These are phyloP conservation scores for Peronospora farinosa DNA, from an alignment of 352 stramenopile species.

Conservation along the genomic window DNA sequence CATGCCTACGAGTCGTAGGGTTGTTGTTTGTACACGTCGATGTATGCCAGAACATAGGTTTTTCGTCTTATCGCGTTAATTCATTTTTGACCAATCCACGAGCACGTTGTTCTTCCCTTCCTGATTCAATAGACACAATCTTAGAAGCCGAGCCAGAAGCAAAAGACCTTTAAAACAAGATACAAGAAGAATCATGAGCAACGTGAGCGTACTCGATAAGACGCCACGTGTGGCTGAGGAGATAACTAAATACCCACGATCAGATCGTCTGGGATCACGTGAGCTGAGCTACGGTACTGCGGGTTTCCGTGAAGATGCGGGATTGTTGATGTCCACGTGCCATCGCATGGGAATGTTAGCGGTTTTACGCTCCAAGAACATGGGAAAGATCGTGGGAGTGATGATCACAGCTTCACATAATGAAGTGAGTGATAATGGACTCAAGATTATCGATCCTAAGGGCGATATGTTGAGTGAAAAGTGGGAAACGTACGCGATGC, in stretches of 20 bases:
- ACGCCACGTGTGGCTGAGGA: slow-evolving; percentile 76
- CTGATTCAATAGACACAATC: slow-evolving; percentile 9
- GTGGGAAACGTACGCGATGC: slow-evolving; percentile 86
- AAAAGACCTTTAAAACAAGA: slow-evolving; percentile 10
- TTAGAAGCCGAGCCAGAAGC: slow-evolving; percentile 11
- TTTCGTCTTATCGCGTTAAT: neutral
- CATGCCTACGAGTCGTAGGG: neutral
- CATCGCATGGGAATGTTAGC: slow-evolving; percentile 89
- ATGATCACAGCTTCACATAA: slow-evolving; percentile 96
- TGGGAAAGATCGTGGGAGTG: slow-evolving; percentile 82
- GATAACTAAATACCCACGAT: slow-evolving; percentile 59
- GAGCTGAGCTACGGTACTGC: slow-evolving; percentile 90
- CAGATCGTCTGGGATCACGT: slow-evolving; percentile 32
- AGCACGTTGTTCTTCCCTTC: neutral
- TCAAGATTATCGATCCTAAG: slow-evolving; percentile 92
- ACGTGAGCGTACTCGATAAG: slow-evolving; percentile 64
- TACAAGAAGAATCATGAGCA: slow-evolving; percentile 26
- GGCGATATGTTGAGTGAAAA: slow-evolving; percentile 88
- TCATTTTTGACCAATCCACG: slow-evolving; percentile 4
- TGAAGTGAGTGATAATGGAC: slow-evolving; percentile 85
- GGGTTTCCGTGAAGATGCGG: slow-evolving; percentile 91
- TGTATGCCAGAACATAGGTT: neutral
- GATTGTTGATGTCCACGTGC: slow-evolving; percentile 87
- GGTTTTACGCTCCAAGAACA: slow-evolving; percentile 71
- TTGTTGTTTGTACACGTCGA: neutral